Base-by-base conservation (phyloP, 148 eudicot species). In the Nepenthes mirabilis region DNA sequence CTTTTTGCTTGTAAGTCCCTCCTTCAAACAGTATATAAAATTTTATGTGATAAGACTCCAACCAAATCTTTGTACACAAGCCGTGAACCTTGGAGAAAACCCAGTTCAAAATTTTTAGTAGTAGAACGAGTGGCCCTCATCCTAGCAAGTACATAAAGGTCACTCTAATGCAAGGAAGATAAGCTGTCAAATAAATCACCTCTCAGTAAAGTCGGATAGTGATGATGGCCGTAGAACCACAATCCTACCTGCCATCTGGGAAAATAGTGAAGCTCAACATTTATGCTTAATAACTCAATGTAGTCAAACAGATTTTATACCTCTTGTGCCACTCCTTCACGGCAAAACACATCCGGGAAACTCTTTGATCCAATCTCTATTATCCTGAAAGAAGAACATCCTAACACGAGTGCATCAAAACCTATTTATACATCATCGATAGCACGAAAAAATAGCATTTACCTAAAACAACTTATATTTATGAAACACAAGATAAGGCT, bases 211-310 rank as follows among this genome's bases (percentile, higher is more conserved):
- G 63, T 86, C 97, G 59, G 79, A 65, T 54, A 86, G 63, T 65
- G 97, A 78, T 64, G 75, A 63, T 43, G 97, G 97, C 75, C 75
- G 83, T 84, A 86, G 55, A 68, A 90, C 95, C 60, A 84, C 61
- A 66, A 90, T 82, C 72, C 95, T 84, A 66, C 95, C 97, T 57
- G 95, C 88, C 90, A 90, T 82, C 95, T 90, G 75, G 43, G 57
- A 58, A 56, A 33, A 52, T 11, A 34, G 70, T 14, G 54, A 62
- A 36, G 55, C 58, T 12, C 43, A 37, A 59, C 3, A 36, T 51
- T n/a, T 33, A 14, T 47, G 37, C 50, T 62, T 9, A 33, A 52
- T 34, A 54, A 55, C 45, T 2, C 35, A 57, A 51, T 14, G 13
- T 36, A 48, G 9, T 34, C 23, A 55, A 52, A 55, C 56, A 36